Percentiles rank a stretch among this genome's conserved stretches.
Evolutionary conservation across 192 early-diverging fungal genomes (phyloP).

Genomic region (Allomyces macrogynus): DNA sequence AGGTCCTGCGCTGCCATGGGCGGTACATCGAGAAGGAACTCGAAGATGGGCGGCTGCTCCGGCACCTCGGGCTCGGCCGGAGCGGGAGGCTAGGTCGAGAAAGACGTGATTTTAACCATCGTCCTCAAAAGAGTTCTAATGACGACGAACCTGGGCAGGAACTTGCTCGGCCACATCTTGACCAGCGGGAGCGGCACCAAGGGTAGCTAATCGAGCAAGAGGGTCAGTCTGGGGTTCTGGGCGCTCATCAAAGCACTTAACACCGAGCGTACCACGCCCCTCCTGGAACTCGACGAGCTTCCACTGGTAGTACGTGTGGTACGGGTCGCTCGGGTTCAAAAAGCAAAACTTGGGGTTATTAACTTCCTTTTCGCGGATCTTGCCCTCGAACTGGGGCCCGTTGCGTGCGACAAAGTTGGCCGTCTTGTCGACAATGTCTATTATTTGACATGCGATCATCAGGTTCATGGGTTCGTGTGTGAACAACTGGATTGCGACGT

Average conservation of each 20-base stretch:
- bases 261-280: constrained; percentile 26
- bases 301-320: constrained; percentile 71
- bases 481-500: background rate
- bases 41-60: constrained; percentile 36
- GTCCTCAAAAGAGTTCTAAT: too few relatives aligned
- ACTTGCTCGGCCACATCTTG: too few relatives aligned
- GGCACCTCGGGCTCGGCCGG: constrained; percentile 15
- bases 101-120: too few relatives aligned
- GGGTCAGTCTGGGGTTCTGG: too few relatives aligned
- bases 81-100: constrained; percentile 21
- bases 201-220: too few relatives aligned
- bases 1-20: constrained; percentile 74
- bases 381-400: constrained; percentile 64
- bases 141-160: too few relatives aligned
- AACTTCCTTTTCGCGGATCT: constrained; percentile 69
- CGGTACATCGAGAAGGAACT: constrained; percentile 55
- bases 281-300: constrained; percentile 42
- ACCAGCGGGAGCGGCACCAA: too few relatives aligned
- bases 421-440: constrained; percentile 52
- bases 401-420: constrained; percentile 56
- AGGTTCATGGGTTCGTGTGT: background rate
- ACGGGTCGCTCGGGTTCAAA: constrained; percentile 77
- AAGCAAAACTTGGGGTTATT: constrained; percentile 78
- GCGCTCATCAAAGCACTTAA: too few relatives aligned
- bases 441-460: constrained; percentile 1